Percentiles rank a stretch among this genome's conserved stretches.
Evolutionary conservation across 768 basidiomycete species (phyloP).

Genomic region (Hemileccinum impolitum): DNA sequence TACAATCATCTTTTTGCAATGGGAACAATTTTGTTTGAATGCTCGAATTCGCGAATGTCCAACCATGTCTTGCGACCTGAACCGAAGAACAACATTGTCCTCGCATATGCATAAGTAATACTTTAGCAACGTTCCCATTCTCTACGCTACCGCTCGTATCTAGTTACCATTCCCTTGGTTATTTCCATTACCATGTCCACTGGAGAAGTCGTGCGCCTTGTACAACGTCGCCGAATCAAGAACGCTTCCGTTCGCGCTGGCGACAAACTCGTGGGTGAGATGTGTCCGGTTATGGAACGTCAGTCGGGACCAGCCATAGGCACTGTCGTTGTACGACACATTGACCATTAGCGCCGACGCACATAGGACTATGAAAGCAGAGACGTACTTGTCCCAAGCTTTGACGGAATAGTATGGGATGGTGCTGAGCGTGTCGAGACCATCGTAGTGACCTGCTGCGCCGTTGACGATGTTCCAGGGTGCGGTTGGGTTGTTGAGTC

Average conservation of each 20-base stretch:
- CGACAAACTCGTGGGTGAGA: conserved; percentile 28
- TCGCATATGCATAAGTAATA: too few species aligned
- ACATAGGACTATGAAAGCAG: neutral
- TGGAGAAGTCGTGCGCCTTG: conserved; percentile 17
- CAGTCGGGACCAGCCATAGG: conserved; percentile 28
- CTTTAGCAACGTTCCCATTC: too few species aligned
- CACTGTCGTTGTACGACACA: neutral
- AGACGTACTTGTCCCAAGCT: conserved; percentile 13
- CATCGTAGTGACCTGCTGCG: conserved; percentile 27
- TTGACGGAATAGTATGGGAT: conserved; percentile 7
- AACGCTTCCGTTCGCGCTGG: conserved; percentile 27
- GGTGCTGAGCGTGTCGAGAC: conserved; percentile 13
- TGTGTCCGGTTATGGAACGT: conserved; percentile 31
- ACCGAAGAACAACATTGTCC: too few species aligned
- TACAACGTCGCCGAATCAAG: conserved; percentile 25
- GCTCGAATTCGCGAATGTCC: neutral
- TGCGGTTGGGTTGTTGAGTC: conserved; percentile 22
- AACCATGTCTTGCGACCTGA: too few species aligned
- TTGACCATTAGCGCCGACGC: neutral
- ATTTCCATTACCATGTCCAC: conserved; percentile 33
- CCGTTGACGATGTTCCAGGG: conserved; percentile 30
- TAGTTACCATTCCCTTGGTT: too few species aligned
- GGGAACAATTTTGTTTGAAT: neutral
- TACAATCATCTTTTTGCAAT: conserved; percentile 3
- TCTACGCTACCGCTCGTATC: too few species aligned